Evolutionary conservation across 768 basidiomycete species (phyloP).

Genomic region (Termitomyces sp.): DNA sequence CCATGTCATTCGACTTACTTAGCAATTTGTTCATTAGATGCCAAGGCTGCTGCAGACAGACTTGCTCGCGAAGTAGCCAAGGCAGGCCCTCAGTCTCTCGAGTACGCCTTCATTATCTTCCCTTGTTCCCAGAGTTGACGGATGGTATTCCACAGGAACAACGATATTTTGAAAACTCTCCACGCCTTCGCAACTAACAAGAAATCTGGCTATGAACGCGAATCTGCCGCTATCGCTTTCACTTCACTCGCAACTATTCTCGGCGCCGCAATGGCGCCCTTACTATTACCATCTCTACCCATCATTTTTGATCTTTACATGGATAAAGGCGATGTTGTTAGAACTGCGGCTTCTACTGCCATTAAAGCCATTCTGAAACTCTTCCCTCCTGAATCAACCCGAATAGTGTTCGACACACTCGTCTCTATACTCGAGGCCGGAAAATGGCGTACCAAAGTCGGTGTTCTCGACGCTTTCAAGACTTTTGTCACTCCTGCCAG

Average conservation of each 20-base stretch:
- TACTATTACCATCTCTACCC: conserved; percentile 75
- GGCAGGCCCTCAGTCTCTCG: conserved; percentile 55
- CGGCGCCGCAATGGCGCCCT: conserved; percentile 67
- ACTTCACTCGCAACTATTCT: conserved; percentile 69
- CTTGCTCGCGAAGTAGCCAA: conserved; percentile 71
- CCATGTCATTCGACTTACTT: conserved; percentile 5
- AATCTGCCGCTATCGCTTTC: conserved; percentile 80
- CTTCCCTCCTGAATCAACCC: conserved; percentile 78
- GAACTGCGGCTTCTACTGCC: conserved; percentile 73
- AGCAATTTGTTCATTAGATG: conserved; percentile 47
- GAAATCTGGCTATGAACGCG: conserved; percentile 86
- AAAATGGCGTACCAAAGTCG: conserved; percentile 96
- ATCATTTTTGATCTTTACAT: conserved; percentile 80
- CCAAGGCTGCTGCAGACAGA: conserved; percentile 79
- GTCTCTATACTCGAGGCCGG: conserved; percentile 76
- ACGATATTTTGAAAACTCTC: conserved; percentile 58
- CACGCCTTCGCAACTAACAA: conserved; percentile 74
- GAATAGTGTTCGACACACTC: conserved; percentile 62
- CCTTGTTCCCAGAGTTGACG: background rate
- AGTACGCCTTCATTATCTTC: conserved; percentile 34
- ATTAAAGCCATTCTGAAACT: conserved; percentile 82
- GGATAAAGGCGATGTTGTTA: conserved; percentile 94
- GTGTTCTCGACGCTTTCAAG: conserved; percentile 83
- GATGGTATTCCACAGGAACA: conserved; percentile 41
- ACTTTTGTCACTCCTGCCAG: conserved; percentile 64